Percentiles rank a stretch among this genome's conserved stretches.
These are phyloP conservation scores for Monosporascus sp. DNA, from an alignment of 2,329 filamentous ascomycete genomes.

Conservation along the genomic window DNA sequence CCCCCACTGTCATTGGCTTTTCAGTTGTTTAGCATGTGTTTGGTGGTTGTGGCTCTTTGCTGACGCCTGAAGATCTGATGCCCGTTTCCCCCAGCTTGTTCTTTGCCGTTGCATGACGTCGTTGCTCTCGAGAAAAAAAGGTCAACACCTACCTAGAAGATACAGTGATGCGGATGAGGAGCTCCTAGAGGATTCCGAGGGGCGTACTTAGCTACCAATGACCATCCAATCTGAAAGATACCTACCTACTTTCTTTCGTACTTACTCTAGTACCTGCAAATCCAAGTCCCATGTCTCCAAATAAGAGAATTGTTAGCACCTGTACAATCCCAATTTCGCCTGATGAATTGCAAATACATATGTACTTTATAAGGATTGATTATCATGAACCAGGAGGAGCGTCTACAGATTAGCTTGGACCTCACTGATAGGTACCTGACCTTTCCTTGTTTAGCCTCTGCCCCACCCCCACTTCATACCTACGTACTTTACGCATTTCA, in stretches of 20 bases:
- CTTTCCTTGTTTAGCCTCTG: too few species aligned
- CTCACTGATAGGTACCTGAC: too few species aligned
- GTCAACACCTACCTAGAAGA: background rate
- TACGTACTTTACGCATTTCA: too few species aligned
- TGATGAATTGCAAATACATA: too few species aligned
- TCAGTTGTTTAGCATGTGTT: background rate
- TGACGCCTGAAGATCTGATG: background rate
- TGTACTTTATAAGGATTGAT: too few species aligned
- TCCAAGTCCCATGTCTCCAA: background rate
- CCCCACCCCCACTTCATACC: too few species aligned
- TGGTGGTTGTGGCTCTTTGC: background rate
- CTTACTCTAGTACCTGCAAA: background rate
- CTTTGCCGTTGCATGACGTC: background rate
- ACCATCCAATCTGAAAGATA: background rate
- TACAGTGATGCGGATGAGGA: background rate
- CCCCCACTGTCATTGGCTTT: background rate
- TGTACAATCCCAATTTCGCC: too few species aligned
- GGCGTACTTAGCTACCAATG: background rate
- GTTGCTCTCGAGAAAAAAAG: background rate
- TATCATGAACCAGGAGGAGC: too few species aligned
- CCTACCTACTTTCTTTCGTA: background rate
- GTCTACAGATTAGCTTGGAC: too few species aligned
- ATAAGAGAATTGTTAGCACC: too few species aligned
- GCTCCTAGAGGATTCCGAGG: background rate
- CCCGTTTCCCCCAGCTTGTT: background rate